These are phyloP conservation scores for Rhynchospora pubera DNA, from an alignment of 176 grass and related monocot species.

Conservation along the genomic window DNA sequence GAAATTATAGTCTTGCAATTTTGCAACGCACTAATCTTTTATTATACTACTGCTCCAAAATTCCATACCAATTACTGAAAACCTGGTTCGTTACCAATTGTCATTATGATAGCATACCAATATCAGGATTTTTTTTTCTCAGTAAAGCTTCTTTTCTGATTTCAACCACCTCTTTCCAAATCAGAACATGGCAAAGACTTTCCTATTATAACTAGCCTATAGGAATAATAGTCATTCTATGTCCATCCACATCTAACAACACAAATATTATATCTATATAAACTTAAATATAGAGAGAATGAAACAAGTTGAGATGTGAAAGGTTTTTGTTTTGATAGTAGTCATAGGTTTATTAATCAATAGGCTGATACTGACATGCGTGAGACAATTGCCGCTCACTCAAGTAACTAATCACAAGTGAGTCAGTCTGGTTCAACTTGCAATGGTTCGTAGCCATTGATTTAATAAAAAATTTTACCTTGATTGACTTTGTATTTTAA, in stretches of 20 bases:
- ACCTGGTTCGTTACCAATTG: not conserved
- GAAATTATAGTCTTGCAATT: not conserved
- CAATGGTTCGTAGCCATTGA: not conserved
- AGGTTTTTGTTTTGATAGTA: not conserved
- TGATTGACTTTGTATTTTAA: slow-evolving; percentile 1
- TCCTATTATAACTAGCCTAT: not conserved
- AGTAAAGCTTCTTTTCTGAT: not conserved
- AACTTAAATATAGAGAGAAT: not conserved
- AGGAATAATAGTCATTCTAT: not conserved
- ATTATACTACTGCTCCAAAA: not conserved
- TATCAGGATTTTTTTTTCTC: not conserved
- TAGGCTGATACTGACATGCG: not conserved
- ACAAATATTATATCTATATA: not conserved
- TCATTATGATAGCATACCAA: not conserved
- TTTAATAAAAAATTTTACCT: not conserved
- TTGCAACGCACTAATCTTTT: not conserved
- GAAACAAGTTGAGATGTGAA: not conserved
- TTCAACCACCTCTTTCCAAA: not conserved
- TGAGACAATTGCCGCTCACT: not conserved
- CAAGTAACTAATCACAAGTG: not conserved
- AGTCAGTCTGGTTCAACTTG: not conserved
- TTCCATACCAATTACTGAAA: not conserved
- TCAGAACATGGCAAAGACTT: not conserved
- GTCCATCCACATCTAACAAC: not conserved
- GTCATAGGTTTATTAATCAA: not conserved